These are phyloP conservation scores for Syzygium syzygioides DNA, from an alignment of 441 rosid genomes.

Conservation along the genomic window DNA sequence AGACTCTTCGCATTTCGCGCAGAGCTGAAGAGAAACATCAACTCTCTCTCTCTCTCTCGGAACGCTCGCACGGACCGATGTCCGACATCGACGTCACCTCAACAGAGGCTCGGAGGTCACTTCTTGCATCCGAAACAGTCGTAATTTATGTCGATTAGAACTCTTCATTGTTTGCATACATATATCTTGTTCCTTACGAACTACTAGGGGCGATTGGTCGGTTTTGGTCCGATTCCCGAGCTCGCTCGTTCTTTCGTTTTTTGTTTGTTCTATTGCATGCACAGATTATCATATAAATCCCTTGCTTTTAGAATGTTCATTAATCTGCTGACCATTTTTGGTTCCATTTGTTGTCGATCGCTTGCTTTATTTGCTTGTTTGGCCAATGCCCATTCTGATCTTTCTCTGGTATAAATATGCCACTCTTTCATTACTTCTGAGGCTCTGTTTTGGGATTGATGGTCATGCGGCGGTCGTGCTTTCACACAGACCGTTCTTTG, in stretches of 20 bases:
- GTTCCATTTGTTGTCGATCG: not conserved
- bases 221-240: rapidly evolving
- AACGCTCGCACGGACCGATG: not conserved
- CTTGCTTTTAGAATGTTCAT: not conserved
- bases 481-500: not conserved
- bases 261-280: not conserved
- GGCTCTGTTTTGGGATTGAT: not conserved
- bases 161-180: not conserved
- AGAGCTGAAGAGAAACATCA: not conserved
- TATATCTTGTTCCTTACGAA: not conserved
- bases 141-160: not conserved
- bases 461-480: not conserved
- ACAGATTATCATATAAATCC: not conserved
- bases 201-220: rapidly evolving
- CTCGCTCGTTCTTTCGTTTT: not conserved
- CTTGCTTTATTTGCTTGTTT: not conserved
- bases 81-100: not conserved
- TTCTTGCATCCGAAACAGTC: not conserved
- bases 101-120: not conserved
- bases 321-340: not conserved
- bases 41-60: not conserved
- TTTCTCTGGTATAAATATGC: not conserved
- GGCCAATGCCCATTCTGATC: rapidly evolving
- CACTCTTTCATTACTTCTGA: not conserved
- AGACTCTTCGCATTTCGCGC: not conserved